Evolutionary conservation across 805 yeast genomes (phyloP).

Genomic region (Cyberlindnera maritima): DNA sequence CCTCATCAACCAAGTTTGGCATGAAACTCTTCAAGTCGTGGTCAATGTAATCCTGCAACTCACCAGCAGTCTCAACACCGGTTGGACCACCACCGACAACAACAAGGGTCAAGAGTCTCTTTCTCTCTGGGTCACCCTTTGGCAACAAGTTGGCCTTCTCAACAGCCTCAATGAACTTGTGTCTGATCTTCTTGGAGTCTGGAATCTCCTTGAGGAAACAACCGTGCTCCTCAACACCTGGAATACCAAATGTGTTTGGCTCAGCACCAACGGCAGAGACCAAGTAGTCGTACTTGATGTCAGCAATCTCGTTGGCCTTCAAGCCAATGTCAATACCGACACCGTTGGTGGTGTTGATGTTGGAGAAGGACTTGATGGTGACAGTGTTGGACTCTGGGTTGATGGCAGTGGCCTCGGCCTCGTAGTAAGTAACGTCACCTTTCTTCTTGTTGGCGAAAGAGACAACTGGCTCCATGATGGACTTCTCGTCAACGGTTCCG

Average conservation of each 20-base stretch:
- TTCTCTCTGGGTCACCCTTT: conserved; percentile 74
- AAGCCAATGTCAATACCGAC: conserved; percentile 31
- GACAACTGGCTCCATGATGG: conserved; percentile 92
- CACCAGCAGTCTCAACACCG: conserved; percentile 97
- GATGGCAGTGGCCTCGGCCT: conserved; percentile 85
- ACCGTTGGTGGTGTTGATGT: conserved; percentile 36
- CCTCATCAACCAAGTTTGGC: conserved; percentile 83
- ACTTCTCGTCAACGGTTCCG: conserved; percentile 85
- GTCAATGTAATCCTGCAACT: conserved; percentile 89
- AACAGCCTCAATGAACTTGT: conserved; percentile 77
- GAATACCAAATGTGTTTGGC: conserved; percentile 90
- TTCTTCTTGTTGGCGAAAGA: conserved; percentile 75
- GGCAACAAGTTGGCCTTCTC: conserved; percentile 88
- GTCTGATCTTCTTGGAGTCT: conserved; percentile 80
- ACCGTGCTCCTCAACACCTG: conserved; percentile 84
- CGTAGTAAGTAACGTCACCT: conserved; percentile 79
- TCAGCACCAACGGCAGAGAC: conserved; percentile 92
- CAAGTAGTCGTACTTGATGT: conserved; percentile 72
- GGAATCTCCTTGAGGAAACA: conserved; percentile 85
- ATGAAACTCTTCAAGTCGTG: conserved; percentile 86
- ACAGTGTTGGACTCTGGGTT: conserved; percentile 73
- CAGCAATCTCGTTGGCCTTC: conserved; percentile 38
- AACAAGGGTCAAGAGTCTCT: conserved; percentile 79
- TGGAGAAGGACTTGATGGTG: conserved; percentile 48
- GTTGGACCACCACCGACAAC: conserved; percentile 99